Evolutionary conservation across 2,329 filamentous ascomycete genomes (phyloP).

Genomic region (Ophiosphaerella narmari): DNA sequence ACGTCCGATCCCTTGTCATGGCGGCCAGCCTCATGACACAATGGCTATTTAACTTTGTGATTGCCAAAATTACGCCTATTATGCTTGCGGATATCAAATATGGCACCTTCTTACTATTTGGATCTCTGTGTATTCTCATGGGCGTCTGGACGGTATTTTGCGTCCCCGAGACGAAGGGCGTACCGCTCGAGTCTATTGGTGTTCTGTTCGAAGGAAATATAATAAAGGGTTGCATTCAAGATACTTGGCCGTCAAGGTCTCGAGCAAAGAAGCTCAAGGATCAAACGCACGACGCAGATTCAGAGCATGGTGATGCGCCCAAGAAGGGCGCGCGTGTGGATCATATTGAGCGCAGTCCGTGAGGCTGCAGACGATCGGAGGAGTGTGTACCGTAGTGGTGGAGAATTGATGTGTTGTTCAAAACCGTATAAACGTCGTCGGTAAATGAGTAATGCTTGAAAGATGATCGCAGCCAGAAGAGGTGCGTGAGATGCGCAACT

Average conservation of each 20-base stretch:
- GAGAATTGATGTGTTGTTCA: neutral
- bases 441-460: no score
- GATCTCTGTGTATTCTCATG: conserved; percentile 49
- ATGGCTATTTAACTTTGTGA: conserved; percentile 45
- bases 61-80: conserved; percentile 47
- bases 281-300: conserved; percentile 35
- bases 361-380: neutral
- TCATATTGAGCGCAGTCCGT: conserved; percentile 34
- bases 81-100: conserved; percentile 52
- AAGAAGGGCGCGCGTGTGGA: conserved; percentile 32
- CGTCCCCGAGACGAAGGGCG: conserved; percentile 51
- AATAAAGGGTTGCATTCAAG: conserved; percentile 45
- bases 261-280: conserved; percentile 45
- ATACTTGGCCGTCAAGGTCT: conserved; percentile 44
- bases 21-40: conserved; percentile 53
- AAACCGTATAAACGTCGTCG: neutral
- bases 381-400: neutral
- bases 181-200: conserved; percentile 50
- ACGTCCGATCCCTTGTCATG: conserved; percentile 50
- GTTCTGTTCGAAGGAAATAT: conserved; percentile 51
- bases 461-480: no score
- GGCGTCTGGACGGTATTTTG: conserved; percentile 49
- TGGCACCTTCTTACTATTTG: conserved; percentile 52
- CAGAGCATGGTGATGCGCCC: conserved; percentile 21
- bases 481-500: no score